Percentiles rank a stretch among this genome's conserved stretches.
Conservation (phyloP, 306 rosid genomes). For the Ochetophila trinervis region DNA sequence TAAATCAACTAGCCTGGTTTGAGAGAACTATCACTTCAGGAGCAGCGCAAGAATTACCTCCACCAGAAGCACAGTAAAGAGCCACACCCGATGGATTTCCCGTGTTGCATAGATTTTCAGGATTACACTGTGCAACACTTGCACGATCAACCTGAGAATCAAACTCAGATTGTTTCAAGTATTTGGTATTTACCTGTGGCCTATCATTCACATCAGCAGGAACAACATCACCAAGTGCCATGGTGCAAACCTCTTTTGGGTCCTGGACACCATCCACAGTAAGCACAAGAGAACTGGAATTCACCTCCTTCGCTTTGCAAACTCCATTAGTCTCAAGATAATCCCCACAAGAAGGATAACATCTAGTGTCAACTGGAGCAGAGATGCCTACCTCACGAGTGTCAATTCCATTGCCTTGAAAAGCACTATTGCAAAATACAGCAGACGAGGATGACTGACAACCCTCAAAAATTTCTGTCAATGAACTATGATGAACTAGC, state of each 20-base stretch:
- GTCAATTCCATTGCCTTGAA: conserved; percentile 20
- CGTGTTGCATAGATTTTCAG: conserved; percentile 34
- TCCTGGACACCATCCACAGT: conserved; percentile 19
- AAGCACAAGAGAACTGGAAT: conserved; percentile 21
- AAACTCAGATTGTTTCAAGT: conserved; percentile 31
- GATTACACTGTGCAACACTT: conserved; percentile 26
- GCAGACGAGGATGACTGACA: neutral
- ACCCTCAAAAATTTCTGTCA: conserved; percentile 9
- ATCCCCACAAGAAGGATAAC: conserved; percentile 8
- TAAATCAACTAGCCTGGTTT: conserved; percentile 46
- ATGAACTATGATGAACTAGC: conserved; percentile 21
- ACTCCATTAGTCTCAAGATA: conserved; percentile 30
- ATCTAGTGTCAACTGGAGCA: conserved; percentile 2
- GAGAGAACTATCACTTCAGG: conserved; percentile 45
- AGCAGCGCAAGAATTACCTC: conserved; percentile 36
- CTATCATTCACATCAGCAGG: conserved; percentile 20
- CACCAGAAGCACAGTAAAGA: conserved; percentile 45
- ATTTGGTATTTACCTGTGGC: conserved; percentile 21
- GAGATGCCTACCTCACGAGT: conserved; percentile 21
- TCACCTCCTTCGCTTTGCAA: conserved; percentile 23
- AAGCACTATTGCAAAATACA: conserved; percentile 16
- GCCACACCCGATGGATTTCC: conserved; percentile 34
- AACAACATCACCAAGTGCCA: conserved; percentile 10
- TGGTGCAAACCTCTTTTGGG: conserved; percentile 18
- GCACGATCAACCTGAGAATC: conserved; percentile 38